Conservation (phyloP, 495 filamentous ascomycete species). For the Aspergillus avenaceus region DNA sequence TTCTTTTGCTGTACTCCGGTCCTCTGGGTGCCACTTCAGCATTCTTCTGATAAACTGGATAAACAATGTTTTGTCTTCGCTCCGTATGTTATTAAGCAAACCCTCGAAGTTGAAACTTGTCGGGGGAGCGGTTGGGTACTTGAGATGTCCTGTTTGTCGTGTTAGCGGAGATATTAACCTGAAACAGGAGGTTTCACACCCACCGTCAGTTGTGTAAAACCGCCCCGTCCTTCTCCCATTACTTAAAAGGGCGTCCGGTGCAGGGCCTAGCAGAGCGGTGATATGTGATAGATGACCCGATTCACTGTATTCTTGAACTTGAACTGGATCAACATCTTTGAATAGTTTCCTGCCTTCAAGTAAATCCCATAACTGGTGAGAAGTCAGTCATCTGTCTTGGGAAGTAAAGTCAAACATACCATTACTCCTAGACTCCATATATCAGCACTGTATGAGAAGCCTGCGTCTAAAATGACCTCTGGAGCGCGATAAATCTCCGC, state of each 20-base stretch:
- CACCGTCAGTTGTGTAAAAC: constrained; percentile 6
- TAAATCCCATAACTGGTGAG: constrained; percentile 31
- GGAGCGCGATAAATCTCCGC: constrained; percentile 37
- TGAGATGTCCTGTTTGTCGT: constrained; percentile 15
- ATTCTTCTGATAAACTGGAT: constrained; percentile 28
- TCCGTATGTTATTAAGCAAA: constrained; percentile 13
- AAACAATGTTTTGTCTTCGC: constrained; percentile 29
- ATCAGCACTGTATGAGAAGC: constrained; percentile 36
- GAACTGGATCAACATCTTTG: constrained; percentile 11
- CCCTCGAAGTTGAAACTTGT: constrained; percentile 21
- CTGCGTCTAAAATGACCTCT: constrained; percentile 39
- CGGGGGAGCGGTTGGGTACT: constrained; percentile 7
- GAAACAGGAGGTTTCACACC: too few relatives aligned
- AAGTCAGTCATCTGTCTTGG: neutral
- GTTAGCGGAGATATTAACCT: too few relatives aligned
- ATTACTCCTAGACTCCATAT: constrained; percentile 44
- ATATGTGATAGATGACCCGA: constrained; percentile 30
- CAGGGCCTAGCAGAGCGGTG: constrained; percentile 33
- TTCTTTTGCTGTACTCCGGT: constrained; percentile 29
- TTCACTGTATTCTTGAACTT: constrained; percentile 19
- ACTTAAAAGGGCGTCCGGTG: constrained; percentile 11
- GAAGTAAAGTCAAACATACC: constrained; percentile 15
- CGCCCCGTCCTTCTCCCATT: neutral
- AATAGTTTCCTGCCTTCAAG: constrained; percentile 26
- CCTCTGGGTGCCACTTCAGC: constrained; percentile 29